Conservation (phyloP, 108 stramenopile genomes). For the Cyclotella sp. region DNA sequence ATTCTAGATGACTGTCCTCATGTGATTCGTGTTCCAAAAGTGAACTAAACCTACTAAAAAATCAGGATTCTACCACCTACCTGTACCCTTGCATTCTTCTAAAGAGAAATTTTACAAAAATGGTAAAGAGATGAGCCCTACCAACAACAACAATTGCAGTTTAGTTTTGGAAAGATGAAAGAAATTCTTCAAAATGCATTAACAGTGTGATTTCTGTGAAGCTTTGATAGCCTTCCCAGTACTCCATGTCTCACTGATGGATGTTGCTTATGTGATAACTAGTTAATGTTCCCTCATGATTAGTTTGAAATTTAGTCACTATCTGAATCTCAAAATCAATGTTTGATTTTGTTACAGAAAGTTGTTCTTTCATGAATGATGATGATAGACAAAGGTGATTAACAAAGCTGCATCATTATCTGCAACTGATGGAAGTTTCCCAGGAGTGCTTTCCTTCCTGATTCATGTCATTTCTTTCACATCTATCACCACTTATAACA, state of each 20-base stretch:
- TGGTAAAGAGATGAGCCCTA: neutral
- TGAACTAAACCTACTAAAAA: neutral
- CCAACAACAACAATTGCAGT: neutral
- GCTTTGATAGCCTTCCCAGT: neutral
- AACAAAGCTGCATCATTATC: no score
- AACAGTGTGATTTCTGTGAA: neutral
- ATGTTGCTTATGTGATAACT: neutral
- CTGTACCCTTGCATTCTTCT: neutral
- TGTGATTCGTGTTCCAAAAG: constrained; percentile 11
- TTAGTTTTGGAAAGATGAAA: constrained; percentile 1
- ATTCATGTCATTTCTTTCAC: no score
- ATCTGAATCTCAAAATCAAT: no score
- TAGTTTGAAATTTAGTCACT: no score
- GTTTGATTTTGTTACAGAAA: no score
- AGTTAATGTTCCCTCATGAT: no score
- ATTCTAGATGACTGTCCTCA: no score
- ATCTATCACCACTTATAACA: no score
- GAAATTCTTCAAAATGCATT: neutral
- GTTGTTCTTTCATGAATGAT: no score
- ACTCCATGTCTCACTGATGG: neutral
- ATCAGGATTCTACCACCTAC: constrained; percentile 14
- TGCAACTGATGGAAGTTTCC: no score
- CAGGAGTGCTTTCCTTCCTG: no score
- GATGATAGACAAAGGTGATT: no score
- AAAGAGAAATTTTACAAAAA: neutral